Base-by-base conservation (phyloP, 2,329 filamentous ascomycete species). In the Phialophora macrospora region DNA sequence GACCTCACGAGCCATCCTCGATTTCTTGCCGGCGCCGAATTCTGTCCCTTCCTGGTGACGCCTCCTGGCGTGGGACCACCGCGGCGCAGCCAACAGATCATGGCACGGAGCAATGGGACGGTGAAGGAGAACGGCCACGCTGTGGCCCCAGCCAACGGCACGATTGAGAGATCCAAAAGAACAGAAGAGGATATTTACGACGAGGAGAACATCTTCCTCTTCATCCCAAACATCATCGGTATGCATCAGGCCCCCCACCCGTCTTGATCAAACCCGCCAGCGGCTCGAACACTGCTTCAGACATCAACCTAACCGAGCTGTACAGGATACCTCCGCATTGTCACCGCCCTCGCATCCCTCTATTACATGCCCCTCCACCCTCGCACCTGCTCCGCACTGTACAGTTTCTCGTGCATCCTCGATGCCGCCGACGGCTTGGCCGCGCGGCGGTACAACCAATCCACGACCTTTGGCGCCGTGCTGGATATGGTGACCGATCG, bases 401-500 rank as follows among this genome's bases (percentile, higher is more conserved):
- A 99, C 84, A 94, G 89, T 76, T 82, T 99, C 65, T 98, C 94
- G 28, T 98, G 95, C 78, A 86, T 98, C 52, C 90, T 99, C 71
- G 95, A 99, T 77, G 95, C 94, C 54, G 86, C 98, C 70, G 95
- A 99, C 77, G 95, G 95, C 73, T 90, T 93, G 73, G 93, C 93
- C n/a, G 95, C 95, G 64, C 89, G 92, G 55, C 83, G 86, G 74
- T 89, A 94, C 77, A 87, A 96, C 74, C 95, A 99, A 79, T 94
- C 91, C 44, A 98, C 95, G 62, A 91, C 91, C 70, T 99, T 99
- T 77, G 95, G 95, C 70, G 95, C 94, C 34, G 94, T 99, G 38
- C 85, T 99, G 70, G 95, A 99, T 81, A 99, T 99, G 95, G 94
- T 99, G 68, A 99, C 95, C 20, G 95, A 99, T 80, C 90, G 95